Evolutionary conservation across 441 rosid genomes (phyloP).

Genomic region (Kokia cookei): DNA sequence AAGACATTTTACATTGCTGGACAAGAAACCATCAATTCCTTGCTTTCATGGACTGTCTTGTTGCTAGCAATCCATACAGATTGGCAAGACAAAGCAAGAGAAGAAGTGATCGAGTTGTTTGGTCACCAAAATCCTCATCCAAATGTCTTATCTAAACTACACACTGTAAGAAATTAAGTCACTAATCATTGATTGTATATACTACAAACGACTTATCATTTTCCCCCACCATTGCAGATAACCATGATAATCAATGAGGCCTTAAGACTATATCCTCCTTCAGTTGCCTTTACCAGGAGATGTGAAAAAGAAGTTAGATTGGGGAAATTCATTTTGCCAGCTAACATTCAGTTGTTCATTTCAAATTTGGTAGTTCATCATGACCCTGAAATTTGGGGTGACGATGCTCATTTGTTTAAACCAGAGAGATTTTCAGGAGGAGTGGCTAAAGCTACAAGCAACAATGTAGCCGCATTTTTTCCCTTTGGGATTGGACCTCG

Average conservation of each 20-base stretch:
- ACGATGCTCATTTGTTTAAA: slow-evolving; percentile 23
- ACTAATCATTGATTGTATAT: neutral
- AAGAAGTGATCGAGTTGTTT: slow-evolving; percentile 26
- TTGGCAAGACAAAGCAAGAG: slow-evolving; percentile 44
- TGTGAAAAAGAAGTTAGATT: slow-evolving; percentile 8
- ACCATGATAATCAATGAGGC: slow-evolving; percentile 7
- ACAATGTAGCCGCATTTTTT: slow-evolving; percentile 21
- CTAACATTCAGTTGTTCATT: slow-evolving; percentile 12
- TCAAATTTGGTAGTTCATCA: slow-evolving; percentile 22
- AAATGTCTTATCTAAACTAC: slow-evolving; percentile 28
- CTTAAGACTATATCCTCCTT: slow-evolving; percentile 28
- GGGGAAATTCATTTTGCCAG: slow-evolving; percentile 30
- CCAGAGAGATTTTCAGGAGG: slow-evolving; percentile 44
- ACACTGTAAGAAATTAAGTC: slow-evolving; percentile 20
- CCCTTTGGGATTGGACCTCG: slow-evolving; percentile 21
- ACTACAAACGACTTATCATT: slow-evolving; percentile 20
- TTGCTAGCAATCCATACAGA: slow-evolving; percentile 33
- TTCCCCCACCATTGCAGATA: neutral
- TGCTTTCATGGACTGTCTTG: slow-evolving; percentile 38
- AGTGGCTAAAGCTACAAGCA: slow-evolving; percentile 38
- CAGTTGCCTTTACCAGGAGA: slow-evolving; percentile 4
- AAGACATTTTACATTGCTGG: slow-evolving; percentile 40
- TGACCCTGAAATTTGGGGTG: slow-evolving; percentile 12
- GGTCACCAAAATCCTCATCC: slow-evolving; percentile 26
- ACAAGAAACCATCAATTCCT: slow-evolving; percentile 29